Conservation (phyloP, 208 protist genomes). For the Acanthamoeba lenticulata region DNA sequence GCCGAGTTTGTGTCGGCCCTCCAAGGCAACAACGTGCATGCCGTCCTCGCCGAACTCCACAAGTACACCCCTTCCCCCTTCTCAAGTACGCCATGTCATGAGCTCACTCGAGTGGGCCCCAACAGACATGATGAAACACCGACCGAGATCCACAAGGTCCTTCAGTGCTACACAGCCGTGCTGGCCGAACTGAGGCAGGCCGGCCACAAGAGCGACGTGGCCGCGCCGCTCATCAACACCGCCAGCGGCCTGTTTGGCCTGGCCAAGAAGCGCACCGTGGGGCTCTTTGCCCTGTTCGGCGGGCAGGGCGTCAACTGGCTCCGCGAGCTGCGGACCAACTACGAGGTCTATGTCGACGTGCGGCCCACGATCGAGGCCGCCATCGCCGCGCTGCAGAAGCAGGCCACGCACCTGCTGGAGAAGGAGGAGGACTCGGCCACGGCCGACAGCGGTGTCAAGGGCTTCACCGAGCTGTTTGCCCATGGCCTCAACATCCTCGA, state of each 20-base stretch:
- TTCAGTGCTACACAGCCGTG: constrained; percentile 25
- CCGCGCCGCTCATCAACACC: background rate
- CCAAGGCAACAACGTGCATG: constrained; percentile 54
- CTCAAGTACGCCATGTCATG: background rate
- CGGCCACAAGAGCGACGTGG: background rate
- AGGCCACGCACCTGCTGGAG: background rate
- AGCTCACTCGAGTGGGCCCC: background rate
- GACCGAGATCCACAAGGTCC: constrained; percentile 6
- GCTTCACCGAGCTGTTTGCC: constrained; percentile 42
- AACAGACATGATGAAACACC: constrained; percentile 35
- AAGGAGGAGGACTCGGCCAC: background rate
- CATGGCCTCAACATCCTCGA: constrained; percentile 63
- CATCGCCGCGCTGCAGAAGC: background rate
- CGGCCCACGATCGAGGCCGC: constrained; percentile 52
- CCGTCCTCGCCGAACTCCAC: constrained; percentile 24
- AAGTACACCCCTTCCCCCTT: background rate
- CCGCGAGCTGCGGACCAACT: constrained; percentile 67
- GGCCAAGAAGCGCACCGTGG: background rate
- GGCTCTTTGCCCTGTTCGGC: constrained; percentile 64
- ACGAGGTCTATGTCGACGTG: constrained; percentile 64
- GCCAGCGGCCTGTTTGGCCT: constrained; percentile 49
- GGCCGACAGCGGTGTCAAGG: constrained; percentile 6
- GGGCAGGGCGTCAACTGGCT: constrained; percentile 70
- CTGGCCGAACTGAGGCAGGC: constrained; percentile 20
- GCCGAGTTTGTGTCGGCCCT: constrained; percentile 43